A percentile compares a stretch with the other conserved stretches of the same genome.
These are phyloP conservation scores for Carex myosuroides DNA, from an alignment of 176 grass and related monocot genomes.

Conservation along the genomic window DNA sequence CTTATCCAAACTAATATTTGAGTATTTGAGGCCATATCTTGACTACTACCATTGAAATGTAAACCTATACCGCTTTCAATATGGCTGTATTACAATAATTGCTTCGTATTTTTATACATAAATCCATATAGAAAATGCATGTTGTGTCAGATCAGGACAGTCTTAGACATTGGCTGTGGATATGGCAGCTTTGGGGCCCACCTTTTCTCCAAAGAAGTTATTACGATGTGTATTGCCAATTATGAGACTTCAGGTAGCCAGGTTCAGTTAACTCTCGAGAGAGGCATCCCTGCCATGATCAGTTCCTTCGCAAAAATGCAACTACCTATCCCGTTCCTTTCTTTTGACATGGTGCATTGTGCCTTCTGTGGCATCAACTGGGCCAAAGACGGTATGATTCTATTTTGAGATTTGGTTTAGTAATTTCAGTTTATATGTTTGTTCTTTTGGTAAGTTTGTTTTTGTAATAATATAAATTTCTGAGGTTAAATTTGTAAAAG, in stretches of 20 bases:
- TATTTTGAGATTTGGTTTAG: neutral
- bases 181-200: constrained; percentile 91
- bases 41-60: neutral
- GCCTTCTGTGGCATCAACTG: constrained; percentile 77
- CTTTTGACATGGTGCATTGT: constrained; percentile 94
- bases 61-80: neutral
- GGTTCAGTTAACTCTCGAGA: constrained; percentile 93
- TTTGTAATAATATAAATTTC: too few relatives aligned
- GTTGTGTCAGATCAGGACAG: constrained; percentile 67
- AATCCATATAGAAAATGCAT: neutral
- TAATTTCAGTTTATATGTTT: neutral
- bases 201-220: constrained; percentile 67
- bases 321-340: constrained; percentile 83
- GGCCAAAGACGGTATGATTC: constrained; percentile 65
- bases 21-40: neutral
- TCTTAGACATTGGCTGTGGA: constrained; percentile 90
- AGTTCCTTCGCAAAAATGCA: constrained; percentile 72
- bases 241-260: constrained; percentile 85
- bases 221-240: constrained; percentile 95
- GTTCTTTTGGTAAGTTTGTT: too few relatives aligned
- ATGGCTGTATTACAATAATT: neutral
- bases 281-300: constrained; percentile 91
- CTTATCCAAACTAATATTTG: neutral
- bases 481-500: too few relatives aligned
- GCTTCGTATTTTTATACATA: neutral